phyloP scores from a whole-genome alignment of 2,329 filamentous ascomycete genomes.

The Apiospora phragmitis region DNA sequence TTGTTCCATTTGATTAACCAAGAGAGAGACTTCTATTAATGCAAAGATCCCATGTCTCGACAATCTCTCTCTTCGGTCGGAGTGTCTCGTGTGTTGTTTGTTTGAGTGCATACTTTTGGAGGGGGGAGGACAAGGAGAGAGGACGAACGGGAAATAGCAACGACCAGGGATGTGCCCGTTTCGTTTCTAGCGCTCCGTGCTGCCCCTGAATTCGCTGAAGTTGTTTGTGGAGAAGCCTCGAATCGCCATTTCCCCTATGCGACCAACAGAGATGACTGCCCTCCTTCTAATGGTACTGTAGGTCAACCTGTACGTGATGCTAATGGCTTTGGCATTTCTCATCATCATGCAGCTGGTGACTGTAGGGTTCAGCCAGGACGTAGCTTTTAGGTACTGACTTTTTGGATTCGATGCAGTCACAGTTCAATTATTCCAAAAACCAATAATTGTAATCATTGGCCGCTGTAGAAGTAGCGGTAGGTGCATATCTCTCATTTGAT shows the following conservation, averaged over 20 bases:
- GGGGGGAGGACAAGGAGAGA: not conserved
- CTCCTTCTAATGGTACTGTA: too few relatives aligned
- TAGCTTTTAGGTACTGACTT: not conserved
- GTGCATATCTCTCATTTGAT: not conserved
- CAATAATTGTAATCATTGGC: not conserved
- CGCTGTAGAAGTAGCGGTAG: not conserved
- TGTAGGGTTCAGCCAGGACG: not conserved
- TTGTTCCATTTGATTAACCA: not conserved
- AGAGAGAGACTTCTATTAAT: not conserved
- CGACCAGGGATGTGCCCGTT: conserved; percentile 9
- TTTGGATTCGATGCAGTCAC: not conserved
- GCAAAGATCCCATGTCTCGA: not conserved
- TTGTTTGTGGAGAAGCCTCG: conserved; percentile 11
- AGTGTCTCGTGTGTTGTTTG: not conserved
- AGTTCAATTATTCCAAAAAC: not conserved
- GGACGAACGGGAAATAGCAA: not conserved
- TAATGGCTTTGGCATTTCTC: not conserved
- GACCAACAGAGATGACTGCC: not conserved
- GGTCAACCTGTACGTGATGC: not conserved
- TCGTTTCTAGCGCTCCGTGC: conserved; percentile 8
- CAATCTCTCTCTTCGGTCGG: not conserved
- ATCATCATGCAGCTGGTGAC: not conserved
- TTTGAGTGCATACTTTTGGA: not conserved
- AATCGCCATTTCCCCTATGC: conserved; percentile 5
- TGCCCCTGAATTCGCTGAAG: conserved; percentile 10